These are phyloP conservation scores for Moesziomyces sp. DNA, from an alignment of 1,284 basidiomycete species.

Conservation along the genomic window DNA sequence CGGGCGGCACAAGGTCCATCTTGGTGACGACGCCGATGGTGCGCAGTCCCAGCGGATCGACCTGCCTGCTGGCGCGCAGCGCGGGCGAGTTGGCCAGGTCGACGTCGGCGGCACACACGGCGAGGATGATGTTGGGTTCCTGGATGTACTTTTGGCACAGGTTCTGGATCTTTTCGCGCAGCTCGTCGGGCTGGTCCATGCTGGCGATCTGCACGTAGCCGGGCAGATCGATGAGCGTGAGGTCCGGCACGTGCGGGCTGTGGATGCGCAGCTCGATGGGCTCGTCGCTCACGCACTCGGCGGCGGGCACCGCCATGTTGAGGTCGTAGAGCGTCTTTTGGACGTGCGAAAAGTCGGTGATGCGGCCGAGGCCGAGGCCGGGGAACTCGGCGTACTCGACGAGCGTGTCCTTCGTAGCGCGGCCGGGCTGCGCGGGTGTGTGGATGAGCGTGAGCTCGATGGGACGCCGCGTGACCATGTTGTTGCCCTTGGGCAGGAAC, in stretches of 20 bases:
- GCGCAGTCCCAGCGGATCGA: slow-evolving; percentile 91
- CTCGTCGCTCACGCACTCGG: slow-evolving; percentile 89
- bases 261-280: slow-evolving; percentile 97
- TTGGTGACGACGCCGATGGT: slow-evolving; percentile 99
- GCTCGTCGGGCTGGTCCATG: slow-evolving; percentile 92
- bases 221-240: slow-evolving; percentile 95
- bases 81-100: slow-evolving; percentile 98
- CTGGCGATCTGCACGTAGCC: slow-evolving; percentile 96
- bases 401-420: slow-evolving; percentile 70
- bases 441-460: slow-evolving; percentile 97
- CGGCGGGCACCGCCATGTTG: slow-evolving; percentile 88
- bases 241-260: slow-evolving; percentile 92
- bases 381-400: slow-evolving; percentile 94
- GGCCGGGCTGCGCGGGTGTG: slow-evolving; percentile 70
- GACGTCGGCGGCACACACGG: slow-evolving; percentile 97
- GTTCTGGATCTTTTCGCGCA: slow-evolving; percentile 89
- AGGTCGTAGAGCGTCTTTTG: slow-evolving; percentile 93
- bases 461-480: slow-evolving; percentile 98
- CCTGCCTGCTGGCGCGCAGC: slow-evolving; percentile 87
- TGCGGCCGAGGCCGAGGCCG: slow-evolving; percentile 83
- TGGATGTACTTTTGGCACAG: slow-evolving; percentile 97
- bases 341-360: slow-evolving; percentile 87
- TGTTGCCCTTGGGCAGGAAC: slow-evolving; percentile 97
- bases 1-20: slow-evolving; percentile 93
- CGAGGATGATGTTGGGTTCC: slow-evolving; percentile 96